Evolutionary conservation across 495 filamentous ascomycete species (phyloP).

Genomic region (Aspergillus carlsbadensis): DNA sequence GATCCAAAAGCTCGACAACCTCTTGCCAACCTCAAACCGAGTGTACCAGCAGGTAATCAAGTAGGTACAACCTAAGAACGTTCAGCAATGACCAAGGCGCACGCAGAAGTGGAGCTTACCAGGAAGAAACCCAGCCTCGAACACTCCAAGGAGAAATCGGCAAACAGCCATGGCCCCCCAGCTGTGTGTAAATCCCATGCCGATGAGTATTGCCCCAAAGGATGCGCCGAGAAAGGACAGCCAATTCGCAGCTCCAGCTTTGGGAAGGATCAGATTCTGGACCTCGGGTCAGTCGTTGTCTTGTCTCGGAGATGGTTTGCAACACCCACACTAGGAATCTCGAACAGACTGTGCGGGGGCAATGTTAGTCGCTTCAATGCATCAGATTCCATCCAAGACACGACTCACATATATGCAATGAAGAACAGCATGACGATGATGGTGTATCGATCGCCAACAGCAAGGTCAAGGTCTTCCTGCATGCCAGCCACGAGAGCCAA

Average conservation of each 20-base stretch:
- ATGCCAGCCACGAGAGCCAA: constrained; percentile 17
- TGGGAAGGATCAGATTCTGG: constrained; percentile 16
- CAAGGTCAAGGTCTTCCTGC: constrained; percentile 17
- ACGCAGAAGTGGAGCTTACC: no score
- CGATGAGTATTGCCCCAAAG: constrained; percentile 17
- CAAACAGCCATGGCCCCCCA: constrained; percentile 16
- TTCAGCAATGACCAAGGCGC: no score
- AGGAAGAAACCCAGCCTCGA: constrained; percentile 18
- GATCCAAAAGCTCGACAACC: constrained; percentile 14
- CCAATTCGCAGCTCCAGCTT: constrained; percentile 18
- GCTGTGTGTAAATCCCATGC: constrained; percentile 15
- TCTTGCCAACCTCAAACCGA: constrained; percentile 17
- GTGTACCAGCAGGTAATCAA: constrained; percentile 21
- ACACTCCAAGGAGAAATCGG: constrained; percentile 3
- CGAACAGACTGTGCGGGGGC: constrained; percentile 6
- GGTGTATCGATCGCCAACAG: constrained; percentile 14
- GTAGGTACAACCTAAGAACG: constrained; percentile 19
- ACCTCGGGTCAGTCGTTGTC: neutral
- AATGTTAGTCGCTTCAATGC: neutral
- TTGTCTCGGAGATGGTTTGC: neutral
- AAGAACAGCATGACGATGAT: constrained; percentile 21
- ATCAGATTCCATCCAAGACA: neutral
- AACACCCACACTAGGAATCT: constrained; percentile 16
- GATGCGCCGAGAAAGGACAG: constrained; percentile 12
- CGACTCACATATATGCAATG: constrained; percentile 16